phyloP scores from a whole-genome alignment of 2,329 filamentous ascomycete genomes.

The Verticillium nonalfalfae region DNA sequence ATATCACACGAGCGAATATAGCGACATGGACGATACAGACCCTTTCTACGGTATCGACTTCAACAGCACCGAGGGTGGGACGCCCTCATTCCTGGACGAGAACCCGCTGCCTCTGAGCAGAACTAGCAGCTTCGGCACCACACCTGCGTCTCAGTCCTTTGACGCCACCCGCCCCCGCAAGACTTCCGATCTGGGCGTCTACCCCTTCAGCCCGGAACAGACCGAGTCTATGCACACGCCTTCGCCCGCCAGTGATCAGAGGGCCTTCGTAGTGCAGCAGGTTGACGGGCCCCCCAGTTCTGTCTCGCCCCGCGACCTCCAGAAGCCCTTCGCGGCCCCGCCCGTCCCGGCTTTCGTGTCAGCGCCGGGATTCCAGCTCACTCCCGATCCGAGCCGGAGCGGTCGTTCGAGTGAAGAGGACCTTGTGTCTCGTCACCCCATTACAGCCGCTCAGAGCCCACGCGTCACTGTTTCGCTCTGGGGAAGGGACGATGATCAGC shows the following conservation, averaged over 20 bases:
- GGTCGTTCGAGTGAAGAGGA: conserved; percentile 45
- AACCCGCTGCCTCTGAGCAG: conserved; percentile 12
- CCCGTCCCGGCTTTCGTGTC: conserved; percentile 20
- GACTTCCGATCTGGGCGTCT: conserved; percentile 17
- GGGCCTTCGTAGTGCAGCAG: conserved; percentile 15
- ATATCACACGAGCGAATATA: conserved; percentile 43
- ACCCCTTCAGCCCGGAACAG: conserved; percentile 45
- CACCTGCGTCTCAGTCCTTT: neutral
- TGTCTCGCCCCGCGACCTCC: conserved; percentile 34
- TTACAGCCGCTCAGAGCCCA: conserved; percentile 42
- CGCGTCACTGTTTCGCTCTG: conserved; percentile 51
- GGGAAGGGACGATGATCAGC: conserved; percentile 31
- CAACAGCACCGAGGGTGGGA: conserved; percentile 29
- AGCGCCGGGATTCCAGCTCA: conserved; percentile 32
- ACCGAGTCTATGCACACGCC: conserved; percentile 41
- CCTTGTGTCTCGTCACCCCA: conserved; percentile 26
- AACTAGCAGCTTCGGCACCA: conserved; percentile 11
- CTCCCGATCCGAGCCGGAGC: conserved; percentile 42
- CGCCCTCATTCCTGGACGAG: conserved; percentile 39
- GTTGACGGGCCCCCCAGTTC: conserved; percentile 22
- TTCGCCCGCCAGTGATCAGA: conserved; percentile 30
- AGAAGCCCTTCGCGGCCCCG: conserved; percentile 28
- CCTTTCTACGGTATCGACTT: conserved; percentile 47
- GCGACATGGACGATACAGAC: conserved; percentile 38
- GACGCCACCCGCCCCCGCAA: conserved; percentile 4